These are phyloP conservation scores for Rachicladosporium sp. DNA, from an alignment of 2,329 filamentous ascomycete species.

Conservation along the genomic window DNA sequence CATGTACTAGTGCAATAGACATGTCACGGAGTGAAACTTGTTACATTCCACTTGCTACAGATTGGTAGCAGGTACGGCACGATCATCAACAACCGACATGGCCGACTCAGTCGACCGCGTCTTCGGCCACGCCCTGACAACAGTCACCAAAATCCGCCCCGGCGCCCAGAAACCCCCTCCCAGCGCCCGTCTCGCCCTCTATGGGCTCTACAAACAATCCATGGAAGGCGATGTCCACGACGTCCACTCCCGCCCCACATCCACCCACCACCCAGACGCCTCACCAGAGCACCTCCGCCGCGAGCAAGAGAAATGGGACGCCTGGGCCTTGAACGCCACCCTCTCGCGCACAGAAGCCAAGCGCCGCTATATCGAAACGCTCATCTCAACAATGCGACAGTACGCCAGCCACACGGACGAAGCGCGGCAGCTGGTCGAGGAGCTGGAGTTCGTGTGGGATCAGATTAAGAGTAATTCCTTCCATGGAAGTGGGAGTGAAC, in stretches of 20 bases:
- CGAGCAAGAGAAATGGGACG: conserved; percentile 51
- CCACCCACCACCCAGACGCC: conserved; percentile 5
- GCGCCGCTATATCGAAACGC: conserved; percentile 78
- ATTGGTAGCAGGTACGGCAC: too few species aligned
- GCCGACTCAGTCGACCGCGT: conserved; percentile 55
- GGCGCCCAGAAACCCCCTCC: conserved; percentile 81
- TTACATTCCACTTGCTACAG: too few species aligned
- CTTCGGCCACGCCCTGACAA: conserved; percentile 97
- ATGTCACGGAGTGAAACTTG: too few species aligned
- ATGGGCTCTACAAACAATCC: conserved; percentile 96
- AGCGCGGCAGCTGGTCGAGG: conserved; percentile 73
- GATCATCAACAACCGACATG: too few species aligned
- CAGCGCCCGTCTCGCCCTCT: conserved; percentile 74
- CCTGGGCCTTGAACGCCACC: conserved; percentile 81
- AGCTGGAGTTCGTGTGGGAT: conserved; percentile 99
- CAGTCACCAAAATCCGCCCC: conserved; percentile 94
- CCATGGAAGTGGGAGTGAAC: conserved; percentile 17
- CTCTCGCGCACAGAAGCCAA: conserved; percentile 85
- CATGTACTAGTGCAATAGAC: too few species aligned
- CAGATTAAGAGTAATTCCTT: conserved; percentile 69
- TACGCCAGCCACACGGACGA: conserved; percentile 80
- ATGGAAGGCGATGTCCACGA: conserved; percentile 97
- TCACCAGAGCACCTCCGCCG: conserved; percentile 15
- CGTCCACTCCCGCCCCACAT: conserved; percentile 72
- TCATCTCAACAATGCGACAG: conserved; percentile 93